Percentiles rank a stretch among this genome's conserved stretches.
Evolutionary conservation across 495 filamentous ascomycete species (phyloP).

Genomic region (Xylaria grammica): DNA sequence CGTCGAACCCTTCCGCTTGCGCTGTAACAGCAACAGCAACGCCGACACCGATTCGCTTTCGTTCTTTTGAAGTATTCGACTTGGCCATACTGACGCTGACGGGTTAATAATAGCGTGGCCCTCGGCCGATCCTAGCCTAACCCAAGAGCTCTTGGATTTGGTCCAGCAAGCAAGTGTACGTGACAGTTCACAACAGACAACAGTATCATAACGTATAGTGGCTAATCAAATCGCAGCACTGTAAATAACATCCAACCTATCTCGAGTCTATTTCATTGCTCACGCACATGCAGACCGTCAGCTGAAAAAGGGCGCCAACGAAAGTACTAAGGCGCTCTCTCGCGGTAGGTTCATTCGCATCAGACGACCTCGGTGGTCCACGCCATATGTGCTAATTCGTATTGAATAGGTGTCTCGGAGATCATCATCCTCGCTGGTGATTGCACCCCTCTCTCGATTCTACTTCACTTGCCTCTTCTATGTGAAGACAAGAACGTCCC

Average conservation of each 20-base stretch:
- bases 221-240: conserved; percentile 50
- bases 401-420: conserved; percentile 76
- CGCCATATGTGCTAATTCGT: background rate
- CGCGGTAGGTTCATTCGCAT: conserved; percentile 4
- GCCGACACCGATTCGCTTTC: too few relatives aligned
- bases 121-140: conserved; percentile 79
- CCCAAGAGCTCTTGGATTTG: conserved; percentile 82
- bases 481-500: conserved; percentile 80
- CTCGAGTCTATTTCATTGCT: too few relatives aligned
- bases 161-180: conserved; percentile 78
- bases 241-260: too few relatives aligned
- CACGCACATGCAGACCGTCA: too few relatives aligned
- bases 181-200: background rate
- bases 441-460: conserved; percentile 82
- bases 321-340: conserved; percentile 42
- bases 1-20: background rate
- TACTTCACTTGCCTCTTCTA: conserved; percentile 89
- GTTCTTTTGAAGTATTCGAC: background rate
- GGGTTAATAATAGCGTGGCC: conserved; percentile 72
- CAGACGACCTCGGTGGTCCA: background rate
- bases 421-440: conserved; percentile 89
- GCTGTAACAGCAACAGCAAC: background rate
- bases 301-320: conserved; percentile 84
- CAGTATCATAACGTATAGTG: background rate
- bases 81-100: background rate